Evolutionary conservation across 2,329 filamentous ascomycete genomes (phyloP), one percentile per base, ranked within the genome.

Genomic region (Podosphaera leucotricha): DNA sequence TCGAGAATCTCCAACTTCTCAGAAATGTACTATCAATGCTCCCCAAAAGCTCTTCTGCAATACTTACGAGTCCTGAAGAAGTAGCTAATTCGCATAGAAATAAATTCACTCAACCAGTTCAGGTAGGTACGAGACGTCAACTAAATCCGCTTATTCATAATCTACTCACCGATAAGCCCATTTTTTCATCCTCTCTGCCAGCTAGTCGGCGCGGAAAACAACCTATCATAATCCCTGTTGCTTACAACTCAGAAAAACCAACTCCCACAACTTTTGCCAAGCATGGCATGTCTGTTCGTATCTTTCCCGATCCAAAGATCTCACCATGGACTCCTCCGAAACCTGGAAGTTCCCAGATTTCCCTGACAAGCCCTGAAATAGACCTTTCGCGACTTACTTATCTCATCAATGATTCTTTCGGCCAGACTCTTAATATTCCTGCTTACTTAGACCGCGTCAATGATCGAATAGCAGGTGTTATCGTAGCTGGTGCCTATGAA

Each of bases 401-500:
- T 53, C 65, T 98, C 2, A 94, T 98, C 49, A 82, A 98, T 51
- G 84, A 98, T 58, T 94, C 85, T 0, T 98, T 98, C 58, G 72
- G 75, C 46, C 73, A 86, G 36, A 80, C 80, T 56, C 70, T 98
- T 2, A 81, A 98, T 56, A 74, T 87, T 0, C 64, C 78, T 19
- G 72, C 87, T 58, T 98, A 95, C 56, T 66, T 98, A 13, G 61
- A 70, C 15, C 77, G 90, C n/a, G 75, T 95, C 44, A 71, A 80
- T 43, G 70, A 78, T 44, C 80, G 79, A 24, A 69, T 95, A 11
- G 90, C 90, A 0, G 90, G 87, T 2, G 68, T 98, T 44, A 94
- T 98, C 50, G 81, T 98, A 42, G 90, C 87, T 0, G 90, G 90
- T 6, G 81, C 93, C 55, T 98, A 98, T 60, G 90, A 98, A 65